Evolutionary conservation across 345 rosid genomes (phyloP).

Genomic region (Mallotus nudiflorus): DNA sequence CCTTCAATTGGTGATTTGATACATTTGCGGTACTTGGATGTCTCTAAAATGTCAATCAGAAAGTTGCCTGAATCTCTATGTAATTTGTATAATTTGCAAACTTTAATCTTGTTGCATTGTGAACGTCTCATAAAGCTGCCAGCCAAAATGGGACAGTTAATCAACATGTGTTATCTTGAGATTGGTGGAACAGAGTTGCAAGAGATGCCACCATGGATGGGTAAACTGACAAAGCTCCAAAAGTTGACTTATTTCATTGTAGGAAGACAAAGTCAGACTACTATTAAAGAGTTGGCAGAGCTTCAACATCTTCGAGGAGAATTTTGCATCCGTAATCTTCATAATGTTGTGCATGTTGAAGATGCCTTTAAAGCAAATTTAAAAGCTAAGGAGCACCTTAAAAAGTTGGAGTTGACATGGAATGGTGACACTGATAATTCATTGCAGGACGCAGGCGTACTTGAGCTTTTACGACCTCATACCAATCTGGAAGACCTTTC

Average conservation of each 20-base stretch:
- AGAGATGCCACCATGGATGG: slow-evolving; percentile 23
- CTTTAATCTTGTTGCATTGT: slow-evolving; percentile 11
- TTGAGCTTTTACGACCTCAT: slow-evolving; percentile 7
- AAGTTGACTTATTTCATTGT: slow-evolving; percentile 12
- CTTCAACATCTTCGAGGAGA: slow-evolving; percentile 12
- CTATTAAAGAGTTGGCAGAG: slow-evolving; percentile 10
- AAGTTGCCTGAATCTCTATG: neutral
- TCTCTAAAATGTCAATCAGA: neutral
- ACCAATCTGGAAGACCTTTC: neutral
- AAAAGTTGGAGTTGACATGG: slow-evolving; percentile 7
- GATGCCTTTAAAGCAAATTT: slow-evolving; percentile 18
- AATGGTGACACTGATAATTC: neutral
- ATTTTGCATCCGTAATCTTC: slow-evolving; percentile 12
- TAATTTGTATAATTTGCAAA: slow-evolving; percentile 16
- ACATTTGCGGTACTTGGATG: slow-evolving; percentile 2
- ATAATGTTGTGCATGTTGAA: slow-evolving; percentile 7
- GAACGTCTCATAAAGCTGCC: slow-evolving; percentile 7
- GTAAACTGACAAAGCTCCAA: slow-evolving; percentile 12
- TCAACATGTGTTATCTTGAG: slow-evolving; percentile 10
- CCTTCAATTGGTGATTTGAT: slow-evolving; percentile 3
- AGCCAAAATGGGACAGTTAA: neutral
- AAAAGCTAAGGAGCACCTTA: slow-evolving; percentile 12
- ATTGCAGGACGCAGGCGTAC: neutral
- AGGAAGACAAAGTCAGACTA: neutral
- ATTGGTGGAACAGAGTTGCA: slow-evolving; percentile 3